A percentile compares a stretch with the other conserved stretches of the same genome.
Conservation (phyloP, 2,329 filamentous ascomycete genomes). For the Hymenoscyphus linearis region DNA sequence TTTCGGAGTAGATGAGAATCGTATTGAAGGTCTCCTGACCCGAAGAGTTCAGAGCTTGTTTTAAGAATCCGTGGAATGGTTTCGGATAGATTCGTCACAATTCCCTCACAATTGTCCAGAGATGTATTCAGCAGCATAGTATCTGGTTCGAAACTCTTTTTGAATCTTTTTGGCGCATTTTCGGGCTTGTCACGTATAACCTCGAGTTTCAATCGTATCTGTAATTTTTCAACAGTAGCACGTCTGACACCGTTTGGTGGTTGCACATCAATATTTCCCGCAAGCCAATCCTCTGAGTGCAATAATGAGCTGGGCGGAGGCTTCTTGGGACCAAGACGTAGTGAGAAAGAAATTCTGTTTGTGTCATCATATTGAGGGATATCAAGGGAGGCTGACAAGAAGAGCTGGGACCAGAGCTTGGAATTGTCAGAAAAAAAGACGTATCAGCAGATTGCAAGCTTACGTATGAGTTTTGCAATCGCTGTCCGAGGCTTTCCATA, state of each 20-base stretch:
- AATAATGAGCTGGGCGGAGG: constrained; percentile 2
- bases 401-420: constrained; percentile 27
- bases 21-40: not conserved
- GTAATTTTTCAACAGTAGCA: constrained; percentile 19
- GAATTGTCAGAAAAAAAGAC: constrained; percentile 7
- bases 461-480: constrained; percentile 22
- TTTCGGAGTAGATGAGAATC: not conserved
- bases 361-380: not conserved
- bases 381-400: constrained; percentile 19
- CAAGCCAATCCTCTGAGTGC: constrained; percentile 9
- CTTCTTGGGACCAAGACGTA: constrained; percentile 18
- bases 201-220: constrained; percentile 21
- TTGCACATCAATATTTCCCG: constrained; percentile 15
- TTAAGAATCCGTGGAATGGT: not conserved
- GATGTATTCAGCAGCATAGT: not conserved
- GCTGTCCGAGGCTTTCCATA: constrained; percentile 16
- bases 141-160: not conserved
- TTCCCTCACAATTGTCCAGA: not conserved
- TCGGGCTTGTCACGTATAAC: not conserved
- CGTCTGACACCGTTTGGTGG: constrained; percentile 17
- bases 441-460: not conserved
- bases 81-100: constrained; percentile 4
- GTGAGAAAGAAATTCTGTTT: constrained; percentile 10
- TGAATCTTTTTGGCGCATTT: constrained; percentile 1
- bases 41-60: constrained; percentile 3